Conservation (phyloP, 768 basidiomycete genomes). For the Favolaschia claudopus region DNA sequence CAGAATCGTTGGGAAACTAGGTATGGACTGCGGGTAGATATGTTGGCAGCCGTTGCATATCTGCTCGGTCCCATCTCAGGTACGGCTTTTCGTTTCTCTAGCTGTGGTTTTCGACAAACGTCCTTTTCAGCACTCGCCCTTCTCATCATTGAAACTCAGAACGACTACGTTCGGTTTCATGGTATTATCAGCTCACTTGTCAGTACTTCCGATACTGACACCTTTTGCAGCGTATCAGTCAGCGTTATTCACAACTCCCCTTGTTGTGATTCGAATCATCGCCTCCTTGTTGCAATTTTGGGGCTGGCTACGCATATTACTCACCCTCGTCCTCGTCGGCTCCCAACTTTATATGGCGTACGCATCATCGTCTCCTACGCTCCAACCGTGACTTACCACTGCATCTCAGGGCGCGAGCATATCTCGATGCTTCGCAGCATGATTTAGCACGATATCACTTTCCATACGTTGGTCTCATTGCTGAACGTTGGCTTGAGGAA, state of each 20-base stretch:
- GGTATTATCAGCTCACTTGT: conserved; percentile 49
- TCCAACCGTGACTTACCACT: conserved; percentile 18
- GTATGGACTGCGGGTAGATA: conserved; percentile 70
- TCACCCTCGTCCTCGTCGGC: conserved; percentile 53
- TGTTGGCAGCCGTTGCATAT: conserved; percentile 71
- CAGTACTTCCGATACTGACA: background rate
- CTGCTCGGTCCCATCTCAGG: conserved; percentile 77
- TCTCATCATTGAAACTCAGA: conserved; percentile 78
- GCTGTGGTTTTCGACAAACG: background rate
- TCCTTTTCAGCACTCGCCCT: conserved; percentile 60
- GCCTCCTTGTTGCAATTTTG: conserved; percentile 61
- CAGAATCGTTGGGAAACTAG: conserved; percentile 76
- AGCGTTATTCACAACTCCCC: conserved; percentile 70
- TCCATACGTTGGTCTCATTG: conserved; percentile 69
- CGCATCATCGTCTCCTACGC: conserved; percentile 31
- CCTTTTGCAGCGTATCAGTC: conserved; percentile 74
- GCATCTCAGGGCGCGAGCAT: conserved; percentile 58
- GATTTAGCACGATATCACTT: conserved; percentile 65
- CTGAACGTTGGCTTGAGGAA: conserved; percentile 73
- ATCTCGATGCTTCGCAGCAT: conserved; percentile 57
- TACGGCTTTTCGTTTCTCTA: conserved; percentile 40
- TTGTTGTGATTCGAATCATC: conserved; percentile 63
- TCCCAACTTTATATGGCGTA: conserved; percentile 64
- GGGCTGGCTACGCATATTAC: conserved; percentile 56
- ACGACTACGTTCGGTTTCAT: conserved; percentile 81